These are phyloP conservation scores for Earliella scabrosa DNA, from an alignment of 1,284 basidiomycete species.

Conservation along the genomic window DNA sequence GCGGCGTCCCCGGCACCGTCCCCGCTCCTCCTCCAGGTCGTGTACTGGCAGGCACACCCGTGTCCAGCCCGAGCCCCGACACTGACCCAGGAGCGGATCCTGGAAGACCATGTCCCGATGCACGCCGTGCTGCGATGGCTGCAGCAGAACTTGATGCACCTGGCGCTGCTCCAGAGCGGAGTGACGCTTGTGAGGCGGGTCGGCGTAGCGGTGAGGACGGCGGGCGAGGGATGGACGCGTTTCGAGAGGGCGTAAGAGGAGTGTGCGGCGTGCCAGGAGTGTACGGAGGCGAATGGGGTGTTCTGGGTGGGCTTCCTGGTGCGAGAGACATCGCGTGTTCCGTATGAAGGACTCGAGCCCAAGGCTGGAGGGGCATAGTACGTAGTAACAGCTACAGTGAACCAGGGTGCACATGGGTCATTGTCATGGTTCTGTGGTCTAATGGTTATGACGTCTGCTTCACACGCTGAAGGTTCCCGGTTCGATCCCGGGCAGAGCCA, in stretches of 20 bases:
- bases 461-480: conserved; percentile 38
- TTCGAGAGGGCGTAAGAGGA: conserved; percentile 9
- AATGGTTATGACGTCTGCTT: conserved; percentile 39
- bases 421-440: conserved; percentile 33
- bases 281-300: conserved; percentile 15
- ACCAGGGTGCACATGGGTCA: no score
- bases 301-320: conserved; percentile 18
- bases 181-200: conserved; percentile 28
- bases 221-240: conserved; percentile 25
- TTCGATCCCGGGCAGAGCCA: conserved; percentile 37
- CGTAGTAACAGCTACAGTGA: no score
- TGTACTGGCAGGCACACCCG: not conserved
- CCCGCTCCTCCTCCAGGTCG: conserved; percentile 1
- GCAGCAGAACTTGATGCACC: not conserved
- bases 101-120: conserved; percentile 9
- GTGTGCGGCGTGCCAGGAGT: conserved; percentile 2
- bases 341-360: no score
- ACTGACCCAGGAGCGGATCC: conserved; percentile 7
- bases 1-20: conserved; percentile 23
- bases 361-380: no score
- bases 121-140: not conserved
- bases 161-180: conserved; percentile 14
- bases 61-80: conserved; percentile 8
- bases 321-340: conserved; percentile 11
- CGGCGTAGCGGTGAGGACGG: conserved; percentile 33